Percentiles rank a stretch among this genome's conserved stretches.
Evolutionary conservation across 805 yeast genomes (phyloP).

Genomic region (Starmerella apis): DNA sequence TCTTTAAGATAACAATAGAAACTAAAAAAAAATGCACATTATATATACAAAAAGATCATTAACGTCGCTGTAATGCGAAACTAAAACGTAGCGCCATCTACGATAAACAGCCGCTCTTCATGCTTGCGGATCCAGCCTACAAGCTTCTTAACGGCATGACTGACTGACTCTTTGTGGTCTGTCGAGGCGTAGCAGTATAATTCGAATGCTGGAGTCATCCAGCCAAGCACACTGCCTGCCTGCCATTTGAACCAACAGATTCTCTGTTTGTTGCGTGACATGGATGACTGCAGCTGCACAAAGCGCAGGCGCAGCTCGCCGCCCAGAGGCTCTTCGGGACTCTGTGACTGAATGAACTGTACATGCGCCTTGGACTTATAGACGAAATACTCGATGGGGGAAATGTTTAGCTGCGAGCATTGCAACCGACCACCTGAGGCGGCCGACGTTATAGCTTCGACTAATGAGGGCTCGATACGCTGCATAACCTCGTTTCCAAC

Average conservation of each 20-base stretch:
- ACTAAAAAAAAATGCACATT: too few relatives aligned
- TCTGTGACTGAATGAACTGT: conserved; percentile 44
- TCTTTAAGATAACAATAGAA: too few relatives aligned
- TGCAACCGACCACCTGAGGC: conserved; percentile 9
- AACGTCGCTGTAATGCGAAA: too few relatives aligned
- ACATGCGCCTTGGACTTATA: conserved; percentile 61
- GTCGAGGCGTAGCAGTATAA: conserved; percentile 54
- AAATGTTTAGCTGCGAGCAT: conserved; percentile 38
- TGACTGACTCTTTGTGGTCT: conserved; percentile 44
- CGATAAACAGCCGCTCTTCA: conserved; percentile 59
- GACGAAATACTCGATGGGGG: conserved; percentile 62
- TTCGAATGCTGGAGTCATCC: conserved; percentile 53
- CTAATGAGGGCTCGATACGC: conserved; percentile 34
- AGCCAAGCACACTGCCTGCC: conserved; percentile 33
- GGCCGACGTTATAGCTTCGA: conserved; percentile 31
- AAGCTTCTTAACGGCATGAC: conserved; percentile 51
- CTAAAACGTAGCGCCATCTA: conserved; percentile 59
- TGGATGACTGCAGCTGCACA: conserved; percentile 34
- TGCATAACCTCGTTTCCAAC: conserved; percentile 42
- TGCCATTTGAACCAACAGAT: conserved; percentile 26
- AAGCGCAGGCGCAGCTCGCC: conserved; percentile 10
- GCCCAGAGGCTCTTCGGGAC: neutral
- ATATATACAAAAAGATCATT: too few relatives aligned
- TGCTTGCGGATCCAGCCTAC: conserved; percentile 68
- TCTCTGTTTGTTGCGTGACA: conserved; percentile 25